These are phyloP conservation scores for Adiantum capillusveneris DNA, from an alignment of 75 land plant species.

Conservation along the genomic window DNA sequence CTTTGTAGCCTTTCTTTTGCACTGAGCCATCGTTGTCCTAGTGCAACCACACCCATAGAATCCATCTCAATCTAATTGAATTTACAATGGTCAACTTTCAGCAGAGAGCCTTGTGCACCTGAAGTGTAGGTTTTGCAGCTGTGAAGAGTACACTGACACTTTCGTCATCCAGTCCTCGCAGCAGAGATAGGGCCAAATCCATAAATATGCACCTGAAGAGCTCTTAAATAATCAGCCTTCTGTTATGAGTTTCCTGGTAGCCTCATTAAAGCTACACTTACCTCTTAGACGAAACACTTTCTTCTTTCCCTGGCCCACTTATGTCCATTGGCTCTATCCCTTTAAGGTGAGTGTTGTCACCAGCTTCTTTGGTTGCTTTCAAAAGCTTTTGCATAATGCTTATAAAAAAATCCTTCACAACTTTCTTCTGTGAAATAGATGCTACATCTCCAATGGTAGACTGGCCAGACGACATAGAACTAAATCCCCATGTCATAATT, in stretches of 20 bases:
- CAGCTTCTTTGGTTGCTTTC: constrained; percentile 56
- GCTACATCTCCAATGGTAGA: constrained; percentile 70
- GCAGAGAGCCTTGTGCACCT: constrained; percentile 26
- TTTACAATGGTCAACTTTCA: too few species aligned
- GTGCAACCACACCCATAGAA: too few species aligned
- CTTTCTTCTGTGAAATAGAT: constrained; percentile 58
- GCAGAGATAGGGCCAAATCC: constrained; percentile 70
- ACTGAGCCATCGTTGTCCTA: constrained; percentile 74
- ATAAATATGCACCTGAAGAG: constrained; percentile 33
- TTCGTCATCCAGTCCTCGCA: constrained; percentile 61
- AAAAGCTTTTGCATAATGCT: constrained; percentile 54
- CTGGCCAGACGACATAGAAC: too few species aligned
- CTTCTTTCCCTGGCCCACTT: constrained; percentile 37
- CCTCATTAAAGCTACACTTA: not conserved
- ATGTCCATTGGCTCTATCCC: constrained; percentile 50
- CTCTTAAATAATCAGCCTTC: not conserved
- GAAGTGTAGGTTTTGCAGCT: constrained; percentile 58
- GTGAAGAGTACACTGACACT: constrained; percentile 43
- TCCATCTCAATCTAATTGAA: too few species aligned
- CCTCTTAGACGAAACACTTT: constrained; percentile 37
- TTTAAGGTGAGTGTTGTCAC: constrained; percentile 13
- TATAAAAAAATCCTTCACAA: constrained; percentile 47
- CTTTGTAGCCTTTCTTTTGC: constrained; percentile 93
- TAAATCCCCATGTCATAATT: too few species aligned
- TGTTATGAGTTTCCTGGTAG: not conserved